Evolutionary conservation across 2,329 filamentous ascomycete genomes (phyloP).

Genomic region (Arthroderma sp.): DNA sequence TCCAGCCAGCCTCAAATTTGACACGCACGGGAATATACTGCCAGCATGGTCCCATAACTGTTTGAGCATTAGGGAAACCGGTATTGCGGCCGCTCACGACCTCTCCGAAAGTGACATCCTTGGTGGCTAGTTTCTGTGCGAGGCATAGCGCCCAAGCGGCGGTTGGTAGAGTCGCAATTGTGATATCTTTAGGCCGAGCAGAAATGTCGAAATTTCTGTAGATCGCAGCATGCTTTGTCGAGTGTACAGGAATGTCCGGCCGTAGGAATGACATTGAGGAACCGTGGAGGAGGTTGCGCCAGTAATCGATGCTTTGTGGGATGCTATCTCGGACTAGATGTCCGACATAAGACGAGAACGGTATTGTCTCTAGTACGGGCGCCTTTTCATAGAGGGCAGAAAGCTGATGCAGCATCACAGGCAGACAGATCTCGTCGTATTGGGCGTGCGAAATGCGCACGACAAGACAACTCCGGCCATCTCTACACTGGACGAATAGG

Average conservation of each 20-base stretch:
- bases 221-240: conserved; percentile 4
- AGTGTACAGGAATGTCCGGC: conserved; percentile 3
- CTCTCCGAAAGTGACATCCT: conserved; percentile 48
- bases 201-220: conserved; percentile 30
- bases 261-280: conserved; percentile 27
- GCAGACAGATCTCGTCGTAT: conserved; percentile 51
- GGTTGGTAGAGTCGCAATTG: conserved; percentile 45
- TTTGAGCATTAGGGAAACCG: conserved; percentile 37
- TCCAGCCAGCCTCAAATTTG: conserved; percentile 34
- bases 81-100: conserved; percentile 48
- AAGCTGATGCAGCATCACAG: conserved; percentile 35
- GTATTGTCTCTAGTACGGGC: conserved; percentile 16
- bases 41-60: conserved; percentile 48
- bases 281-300: conserved; percentile 40
- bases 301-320: conserved; percentile 38
- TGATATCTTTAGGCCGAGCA: conserved; percentile 38
- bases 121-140: conserved; percentile 33
- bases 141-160: conserved; percentile 49
- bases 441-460: conserved; percentile 50
- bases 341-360: conserved; percentile 27
- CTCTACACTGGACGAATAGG: conserved; percentile 30
- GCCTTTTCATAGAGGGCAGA: conserved; percentile 32
- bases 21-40: conserved; percentile 50
- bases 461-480: conserved; percentile 28
- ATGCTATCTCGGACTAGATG: conserved; percentile 17